Evolutionary conservation across 495 filamentous ascomycete species (phyloP).

Genomic region (Penicillium goetzii): DNA sequence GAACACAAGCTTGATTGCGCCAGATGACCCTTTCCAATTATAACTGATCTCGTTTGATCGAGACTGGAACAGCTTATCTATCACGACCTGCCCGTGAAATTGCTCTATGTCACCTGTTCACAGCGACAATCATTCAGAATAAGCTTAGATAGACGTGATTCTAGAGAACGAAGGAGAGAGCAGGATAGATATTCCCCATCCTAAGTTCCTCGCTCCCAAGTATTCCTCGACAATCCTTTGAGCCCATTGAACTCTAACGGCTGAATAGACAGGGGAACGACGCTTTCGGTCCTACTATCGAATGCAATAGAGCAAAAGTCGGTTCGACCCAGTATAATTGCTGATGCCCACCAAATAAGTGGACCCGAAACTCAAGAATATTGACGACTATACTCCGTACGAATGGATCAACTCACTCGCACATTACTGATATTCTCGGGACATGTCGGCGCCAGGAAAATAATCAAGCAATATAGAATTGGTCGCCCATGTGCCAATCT

Average conservation of each 20-base stretch:
- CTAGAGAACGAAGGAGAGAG: too few species aligned
- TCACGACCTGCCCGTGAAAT: background rate
- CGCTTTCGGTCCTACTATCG: background rate
- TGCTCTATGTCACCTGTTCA: too few species aligned
- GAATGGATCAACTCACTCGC: background rate
- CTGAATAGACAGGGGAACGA: background rate
- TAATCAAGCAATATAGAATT: background rate
- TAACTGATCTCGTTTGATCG: too few species aligned
- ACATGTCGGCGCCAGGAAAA: background rate
- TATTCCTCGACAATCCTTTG: too few species aligned
- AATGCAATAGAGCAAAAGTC: background rate
- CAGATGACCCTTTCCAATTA: background rate
- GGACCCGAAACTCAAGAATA: background rate
- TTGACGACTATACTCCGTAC: background rate
- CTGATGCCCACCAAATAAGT: background rate
- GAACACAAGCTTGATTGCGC: background rate
- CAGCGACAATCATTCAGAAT: too few species aligned
- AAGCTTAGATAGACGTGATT: too few species aligned
- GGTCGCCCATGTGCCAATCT: too few species aligned
- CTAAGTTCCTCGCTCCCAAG: too few species aligned
- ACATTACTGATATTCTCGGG: background rate
- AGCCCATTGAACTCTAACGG: background rate
- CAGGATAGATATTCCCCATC: too few species aligned
- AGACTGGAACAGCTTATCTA: too few species aligned
- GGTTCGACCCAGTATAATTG: background rate